Conservation (phyloP, 2,329 filamentous ascomycete genomes). For the Phyllosticta citrichinensis region DNA sequence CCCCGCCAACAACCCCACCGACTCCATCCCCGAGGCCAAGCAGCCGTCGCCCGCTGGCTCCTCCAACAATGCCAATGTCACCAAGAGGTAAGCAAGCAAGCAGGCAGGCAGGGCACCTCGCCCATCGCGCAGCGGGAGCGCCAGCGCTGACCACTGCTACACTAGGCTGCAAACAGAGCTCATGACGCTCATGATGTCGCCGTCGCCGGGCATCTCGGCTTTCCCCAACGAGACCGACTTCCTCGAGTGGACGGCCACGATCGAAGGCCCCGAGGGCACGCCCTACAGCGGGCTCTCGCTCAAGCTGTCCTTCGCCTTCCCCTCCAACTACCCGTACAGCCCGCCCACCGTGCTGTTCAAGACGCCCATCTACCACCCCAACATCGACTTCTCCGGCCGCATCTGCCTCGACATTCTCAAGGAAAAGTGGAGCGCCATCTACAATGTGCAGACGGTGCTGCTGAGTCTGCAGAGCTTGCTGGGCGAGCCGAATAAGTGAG, state of each 20-base stretch:
- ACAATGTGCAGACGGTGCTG: conserved; percentile 90
- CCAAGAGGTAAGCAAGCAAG: conserved; percentile 34
- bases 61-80: conserved; percentile 34
- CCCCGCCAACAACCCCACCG: conserved; percentile 15
- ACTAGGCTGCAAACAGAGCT: conserved; percentile 86
- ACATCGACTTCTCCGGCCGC: conserved; percentile 91
- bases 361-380: conserved; percentile 98
- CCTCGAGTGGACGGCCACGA: conserved; percentile 86
- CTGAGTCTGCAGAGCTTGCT: conserved; percentile 90
- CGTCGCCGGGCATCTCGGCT: conserved; percentile 85
- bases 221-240: conserved; percentile 91
- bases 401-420: conserved; percentile 98
- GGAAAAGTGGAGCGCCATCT: conserved; percentile 97
- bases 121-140: too few relatives aligned
- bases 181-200: conserved; percentile 96
- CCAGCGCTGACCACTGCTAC: conserved; percentile 7
- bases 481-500: conserved; percentile 96
- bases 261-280: conserved; percentile 81
- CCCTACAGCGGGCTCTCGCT: conserved; percentile 81
- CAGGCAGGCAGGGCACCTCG: neutral
- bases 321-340: conserved; percentile 84
- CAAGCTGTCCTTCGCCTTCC: conserved; percentile 88
- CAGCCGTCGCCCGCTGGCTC: conserved; percentile 18
- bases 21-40: conserved; percentile 18
- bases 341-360: conserved; percentile 91